phyloP scores from a whole-genome alignment of 2,329 filamentous ascomycete species.

The Westerdykella sp. region DNA sequence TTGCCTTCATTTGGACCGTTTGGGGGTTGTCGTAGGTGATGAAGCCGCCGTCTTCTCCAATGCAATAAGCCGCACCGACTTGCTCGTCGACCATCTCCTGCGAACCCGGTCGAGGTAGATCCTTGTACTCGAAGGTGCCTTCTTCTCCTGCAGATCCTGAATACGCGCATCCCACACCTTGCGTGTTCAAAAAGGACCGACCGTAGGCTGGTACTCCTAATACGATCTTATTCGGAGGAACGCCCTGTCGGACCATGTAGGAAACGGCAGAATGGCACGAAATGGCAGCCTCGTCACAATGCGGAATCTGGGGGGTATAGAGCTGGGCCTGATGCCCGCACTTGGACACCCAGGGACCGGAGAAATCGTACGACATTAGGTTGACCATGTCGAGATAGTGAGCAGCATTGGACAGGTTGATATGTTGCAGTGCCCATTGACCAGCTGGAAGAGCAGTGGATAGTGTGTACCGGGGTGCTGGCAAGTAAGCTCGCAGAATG shows the following conservation, averaged over 20 bases:
- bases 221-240: slow-evolving; percentile 65
- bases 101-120: slow-evolving; percentile 57
- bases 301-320: slow-evolving; percentile 50
- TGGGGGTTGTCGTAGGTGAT: slow-evolving; percentile 74
- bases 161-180: slow-evolving; percentile 58
- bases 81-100: slow-evolving; percentile 63
- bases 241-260: slow-evolving; percentile 59
- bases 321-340: slow-evolving; percentile 73
- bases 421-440: slow-evolving; percentile 59
- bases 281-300: slow-evolving; percentile 49
- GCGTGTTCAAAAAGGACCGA: slow-evolving; percentile 63
- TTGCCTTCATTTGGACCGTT: slow-evolving; percentile 69
- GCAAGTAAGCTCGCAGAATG: slow-evolving; percentile 60
- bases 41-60: slow-evolving; percentile 68
- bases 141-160: slow-evolving; percentile 51
- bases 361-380: slow-evolving; percentile 75
- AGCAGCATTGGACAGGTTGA: slow-evolving; percentile 58
- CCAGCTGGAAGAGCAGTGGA: slow-evolving; percentile 67
- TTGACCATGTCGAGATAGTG: slow-evolving; percentile 69
- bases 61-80: slow-evolving; percentile 63
- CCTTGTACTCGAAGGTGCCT: slow-evolving; percentile 67
- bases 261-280: slow-evolving; percentile 62
- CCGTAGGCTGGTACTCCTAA: slow-evolving; percentile 72
- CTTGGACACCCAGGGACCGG: slow-evolving; percentile 60
- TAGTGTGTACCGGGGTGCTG: slow-evolving; percentile 61